Evolutionary conservation across 371 early-diverging fungal genomes (phyloP), one percentile per base, ranked within the genome.

Genomic region (Mortierella sp.): DNA sequence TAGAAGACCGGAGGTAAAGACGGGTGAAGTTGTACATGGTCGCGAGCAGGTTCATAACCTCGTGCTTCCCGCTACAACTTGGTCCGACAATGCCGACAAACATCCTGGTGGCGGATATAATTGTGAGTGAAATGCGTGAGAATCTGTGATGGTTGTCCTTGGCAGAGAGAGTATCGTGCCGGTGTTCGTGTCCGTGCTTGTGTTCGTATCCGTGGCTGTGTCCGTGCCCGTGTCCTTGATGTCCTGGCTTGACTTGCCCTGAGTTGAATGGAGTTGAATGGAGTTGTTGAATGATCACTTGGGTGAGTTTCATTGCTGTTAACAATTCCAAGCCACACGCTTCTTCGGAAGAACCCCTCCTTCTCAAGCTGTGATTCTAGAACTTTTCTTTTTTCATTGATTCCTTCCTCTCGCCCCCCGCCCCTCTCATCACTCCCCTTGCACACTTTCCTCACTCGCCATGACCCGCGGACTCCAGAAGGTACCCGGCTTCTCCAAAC

Each of bases 11-110:
- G 28, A 92, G 83, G 26, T 77, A 78, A n/a, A 91, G 76, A 5
- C 82, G 76, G 19, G 87, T 77, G 88, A 95, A 96, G 19, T 83
- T 80, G 53, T 93, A 89, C 8, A 81, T 71, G 34, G 89, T 80
- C 13, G 91, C 89, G 28, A 97, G 91, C 72, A 92, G 92, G 69
- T 90, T 83, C 61, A 93, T 93, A 61, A 96, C 77, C 46, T 93
- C 90, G 70, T 90, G 91, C 79, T 95, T 96, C n/a, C 97, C 97
- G 75, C 94, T 90, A 80, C 93, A 91, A 8, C 86, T 50, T 31
- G 95, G 90, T 11, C 97, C 96, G 67, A 93, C 91, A 61, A 96
- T 88, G n/a, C 93, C 94, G 79, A 95, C 92, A 71, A 95, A 95
- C 96, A 96, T 96, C 40, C 74, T 75, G 31, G 3, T 21, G 59